Conservation (phyloP, 495 filamentous ascomycete genomes). For the Podospora anserina region DNA sequence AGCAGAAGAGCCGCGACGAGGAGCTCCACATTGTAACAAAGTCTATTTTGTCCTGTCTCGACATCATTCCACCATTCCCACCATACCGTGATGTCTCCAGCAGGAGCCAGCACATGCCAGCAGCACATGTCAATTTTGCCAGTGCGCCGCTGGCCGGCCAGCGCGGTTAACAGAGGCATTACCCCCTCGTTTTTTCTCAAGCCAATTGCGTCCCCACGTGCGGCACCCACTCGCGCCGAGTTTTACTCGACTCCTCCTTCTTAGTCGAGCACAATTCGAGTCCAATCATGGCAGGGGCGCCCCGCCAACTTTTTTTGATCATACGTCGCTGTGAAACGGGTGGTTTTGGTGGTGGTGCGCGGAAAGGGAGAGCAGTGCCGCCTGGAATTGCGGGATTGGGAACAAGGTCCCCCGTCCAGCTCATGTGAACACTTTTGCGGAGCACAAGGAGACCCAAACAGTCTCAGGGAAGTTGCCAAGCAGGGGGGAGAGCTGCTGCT, state of each 20-base stretch:
- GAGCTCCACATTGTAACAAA: slow-evolving; percentile 20
- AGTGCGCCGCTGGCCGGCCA: slow-evolving; percentile 4
- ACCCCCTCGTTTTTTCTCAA: neutral
- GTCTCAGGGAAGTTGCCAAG: slow-evolving; percentile 1
- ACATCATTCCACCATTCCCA: slow-evolving; percentile 16
- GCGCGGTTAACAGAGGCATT: slow-evolving; percentile 30
- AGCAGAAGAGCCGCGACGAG: neutral
- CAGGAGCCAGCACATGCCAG: neutral
- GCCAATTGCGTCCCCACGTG: slow-evolving; percentile 30
- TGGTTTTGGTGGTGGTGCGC: slow-evolving; percentile 1
- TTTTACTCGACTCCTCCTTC: slow-evolving; percentile 7
- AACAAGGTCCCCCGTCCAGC: neutral
- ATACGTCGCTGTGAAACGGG: slow-evolving; percentile 19
- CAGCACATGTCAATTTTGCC: neutral
- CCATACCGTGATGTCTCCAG: neutral
- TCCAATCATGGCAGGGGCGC: slow-evolving; percentile 23
- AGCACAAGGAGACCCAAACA: slow-evolving; percentile 14
- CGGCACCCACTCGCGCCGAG: slow-evolving; percentile 14
- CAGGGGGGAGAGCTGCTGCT: neutral
- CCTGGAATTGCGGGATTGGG: slow-evolving; percentile 6
- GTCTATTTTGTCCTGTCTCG: slow-evolving; percentile 15
- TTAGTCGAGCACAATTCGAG: slow-evolving; percentile 2
- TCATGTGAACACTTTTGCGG: slow-evolving; percentile 28
- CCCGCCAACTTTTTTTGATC: slow-evolving; percentile 21
- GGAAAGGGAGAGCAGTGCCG: neutral